phyloP scores from a whole-genome alignment of 176 grass and related monocot genomes.

The Zea mays region DNA sequence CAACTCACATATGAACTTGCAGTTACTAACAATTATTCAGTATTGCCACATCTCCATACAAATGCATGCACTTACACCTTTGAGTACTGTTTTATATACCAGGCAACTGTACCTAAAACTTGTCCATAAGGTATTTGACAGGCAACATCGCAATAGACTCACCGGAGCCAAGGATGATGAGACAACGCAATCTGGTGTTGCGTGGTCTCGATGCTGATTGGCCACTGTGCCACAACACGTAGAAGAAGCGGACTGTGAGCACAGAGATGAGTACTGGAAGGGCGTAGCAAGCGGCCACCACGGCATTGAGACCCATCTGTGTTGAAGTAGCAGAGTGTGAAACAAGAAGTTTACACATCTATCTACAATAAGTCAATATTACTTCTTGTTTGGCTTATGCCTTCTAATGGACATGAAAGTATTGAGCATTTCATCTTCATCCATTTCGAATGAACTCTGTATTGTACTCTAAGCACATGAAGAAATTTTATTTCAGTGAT shows the following conservation, averaged over 20 bases:
- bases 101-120: not conserved
- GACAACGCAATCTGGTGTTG: constrained; percentile 35
- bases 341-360: not conserved
- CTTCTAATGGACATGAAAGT: not conserved
- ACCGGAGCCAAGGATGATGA: constrained; percentile 69
- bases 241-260: constrained; percentile 45
- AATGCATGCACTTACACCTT: not conserved
- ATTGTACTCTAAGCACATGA: not conserved
- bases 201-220: constrained; percentile 13
- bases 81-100: not conserved
- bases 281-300: not conserved
- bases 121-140: not conserved
- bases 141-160: constrained; percentile 21
- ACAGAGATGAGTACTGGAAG: constrained; percentile 48
- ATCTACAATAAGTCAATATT: not conserved
- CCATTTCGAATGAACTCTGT: not conserved
- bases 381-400: not conserved
- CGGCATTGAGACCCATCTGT: constrained; percentile 26
- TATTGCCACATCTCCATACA: no score
- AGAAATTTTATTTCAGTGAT: not conserved
- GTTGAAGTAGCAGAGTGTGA: not conserved
- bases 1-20: not conserved
- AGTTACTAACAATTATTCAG: not conserved
- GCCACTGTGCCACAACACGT: constrained; percentile 50
- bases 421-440: not conserved